Evolutionary conservation across 768 basidiomycete species (phyloP).

Genomic region (Rhodocollybia butyracea): DNA sequence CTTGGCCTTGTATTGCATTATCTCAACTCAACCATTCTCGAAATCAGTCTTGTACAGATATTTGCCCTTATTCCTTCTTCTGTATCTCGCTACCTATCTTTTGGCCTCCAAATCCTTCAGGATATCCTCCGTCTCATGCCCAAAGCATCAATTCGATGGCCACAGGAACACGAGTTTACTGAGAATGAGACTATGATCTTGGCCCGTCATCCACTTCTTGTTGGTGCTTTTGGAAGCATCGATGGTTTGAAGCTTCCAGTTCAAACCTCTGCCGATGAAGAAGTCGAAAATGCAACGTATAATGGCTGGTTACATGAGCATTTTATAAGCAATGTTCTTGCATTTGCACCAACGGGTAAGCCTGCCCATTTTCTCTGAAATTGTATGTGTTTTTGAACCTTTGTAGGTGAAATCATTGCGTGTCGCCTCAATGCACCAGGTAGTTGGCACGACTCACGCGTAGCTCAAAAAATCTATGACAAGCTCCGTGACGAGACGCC

Average conservation of each 20-base stretch:
- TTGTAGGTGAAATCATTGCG: constrained; percentile 33
- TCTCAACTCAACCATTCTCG: no score
- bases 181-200: no score
- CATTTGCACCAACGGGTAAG: constrained; percentile 31
- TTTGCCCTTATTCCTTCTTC: no score
- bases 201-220: no score
- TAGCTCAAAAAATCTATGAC: constrained; percentile 37
- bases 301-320: constrained; percentile 43
- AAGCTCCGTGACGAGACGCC: constrained; percentile 30
- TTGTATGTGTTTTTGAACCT: neutral
- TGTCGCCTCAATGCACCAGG: constrained; percentile 37
- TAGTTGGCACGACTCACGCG: constrained; percentile 46
- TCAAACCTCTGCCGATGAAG: constrained; percentile 31
- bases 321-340: constrained; percentile 35
- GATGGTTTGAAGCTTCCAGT: constrained; percentile 34
- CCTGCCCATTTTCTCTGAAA: neutral
- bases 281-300: constrained; percentile 44
- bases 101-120: no score
- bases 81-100: no score
- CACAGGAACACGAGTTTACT: no score
- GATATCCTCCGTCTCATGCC: no score
- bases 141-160: no score
- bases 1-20: no score
- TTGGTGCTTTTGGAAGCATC: no score
- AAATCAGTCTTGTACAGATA: no score